phyloP scores from a whole-genome alignment of 129 eudicot species.

The Flaveria linearis region DNA sequence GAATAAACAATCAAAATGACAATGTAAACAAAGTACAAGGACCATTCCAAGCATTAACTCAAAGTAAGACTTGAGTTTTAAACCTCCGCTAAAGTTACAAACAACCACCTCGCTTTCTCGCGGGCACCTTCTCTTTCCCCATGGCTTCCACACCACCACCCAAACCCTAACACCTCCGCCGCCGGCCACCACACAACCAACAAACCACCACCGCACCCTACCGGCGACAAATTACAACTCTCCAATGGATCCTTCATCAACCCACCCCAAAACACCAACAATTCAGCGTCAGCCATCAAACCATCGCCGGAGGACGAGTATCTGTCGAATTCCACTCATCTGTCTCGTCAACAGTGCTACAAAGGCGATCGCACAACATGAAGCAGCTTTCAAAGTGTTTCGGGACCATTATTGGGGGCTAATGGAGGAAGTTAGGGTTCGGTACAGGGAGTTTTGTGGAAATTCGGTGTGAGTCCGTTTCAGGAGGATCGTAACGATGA shows the following conservation, averaged over 20 bases:
- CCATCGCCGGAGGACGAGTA: slow-evolving; percentile 36
- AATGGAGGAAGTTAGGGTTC: slow-evolving; percentile 52
- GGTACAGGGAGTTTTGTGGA: slow-evolving; percentile 50
- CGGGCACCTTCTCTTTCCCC: slow-evolving; percentile 20
- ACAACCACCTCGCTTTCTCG: slow-evolving; percentile 22
- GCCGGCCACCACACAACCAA: slow-evolving; percentile 11
- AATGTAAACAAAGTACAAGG: no score
- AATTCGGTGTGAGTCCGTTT: slow-evolving; percentile 48
- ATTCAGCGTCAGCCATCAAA: slow-evolving; percentile 9
- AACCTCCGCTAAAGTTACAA: neutral
- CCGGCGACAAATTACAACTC: neutral
- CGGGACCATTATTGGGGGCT: slow-evolving; percentile 52
- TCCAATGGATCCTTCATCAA: slow-evolving; percentile 22
- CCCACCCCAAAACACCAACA: slow-evolving; percentile 18
- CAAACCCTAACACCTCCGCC: slow-evolving; percentile 43
- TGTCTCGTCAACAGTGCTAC: slow-evolving; percentile 44
- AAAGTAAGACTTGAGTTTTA: neutral
- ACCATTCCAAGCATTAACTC: neutral
- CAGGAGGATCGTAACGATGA: slow-evolving; percentile 30
- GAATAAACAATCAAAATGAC: no score
- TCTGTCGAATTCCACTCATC: slow-evolving; percentile 41
- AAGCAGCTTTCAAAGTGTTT: slow-evolving; percentile 40
- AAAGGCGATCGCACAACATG: slow-evolving; percentile 44
- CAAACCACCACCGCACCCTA: neutral
- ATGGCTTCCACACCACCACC: slow-evolving; percentile 36